Evolutionary conservation across 805 yeast genomes (phyloP), one percentile per base, ranked within the genome.

Genomic region (Torulaspora delbrueckii): DNA sequence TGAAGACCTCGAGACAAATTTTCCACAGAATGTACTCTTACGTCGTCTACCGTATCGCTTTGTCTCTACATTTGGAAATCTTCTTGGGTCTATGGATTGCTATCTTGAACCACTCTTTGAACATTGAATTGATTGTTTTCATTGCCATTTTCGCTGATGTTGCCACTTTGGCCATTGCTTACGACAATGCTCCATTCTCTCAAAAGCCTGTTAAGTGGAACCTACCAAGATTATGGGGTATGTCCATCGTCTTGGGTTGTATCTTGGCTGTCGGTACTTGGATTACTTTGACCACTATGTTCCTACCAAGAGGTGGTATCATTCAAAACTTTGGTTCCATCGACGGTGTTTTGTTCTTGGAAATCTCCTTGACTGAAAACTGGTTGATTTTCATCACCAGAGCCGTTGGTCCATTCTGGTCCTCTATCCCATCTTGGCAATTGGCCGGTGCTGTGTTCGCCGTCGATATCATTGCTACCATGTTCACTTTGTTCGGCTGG

Each of bases 21-120:
- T 87, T 87, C 95, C 96, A 89, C 90, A 85, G 96, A 79, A 89
- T 89, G 96, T 88, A 89, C 82, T 81, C 96, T 62, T 89, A 89
- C 74, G 96, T 89, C 75, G 96, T 88, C 65, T 89, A 89, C 90
- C 90, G 96, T 79, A 89, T 89, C 72, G 96, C 96, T 68, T 76
- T 88, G 69, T 89, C 96, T 53, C 79, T 88, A 67, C 96, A 88
- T 76, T 83, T 88, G 79, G 96, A 89, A 76, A 74, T 88, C 65
- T 88, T 88, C 84, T 76, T 89, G 64, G 96, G 96, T 77, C 77
- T 88, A 70, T 89, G 96, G 96, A 87, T 88, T 79, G 96, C 95
- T 63, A 88, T 89, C 70, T 78, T 88, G 74, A 84, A 89, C 78
- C 75, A 76, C 66, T 82, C 95, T 52, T 75, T 88, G 74, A 75